Conservation (phyloP, 371 early-diverging fungal genomes). For the Mucor velutinosus region DNA sequence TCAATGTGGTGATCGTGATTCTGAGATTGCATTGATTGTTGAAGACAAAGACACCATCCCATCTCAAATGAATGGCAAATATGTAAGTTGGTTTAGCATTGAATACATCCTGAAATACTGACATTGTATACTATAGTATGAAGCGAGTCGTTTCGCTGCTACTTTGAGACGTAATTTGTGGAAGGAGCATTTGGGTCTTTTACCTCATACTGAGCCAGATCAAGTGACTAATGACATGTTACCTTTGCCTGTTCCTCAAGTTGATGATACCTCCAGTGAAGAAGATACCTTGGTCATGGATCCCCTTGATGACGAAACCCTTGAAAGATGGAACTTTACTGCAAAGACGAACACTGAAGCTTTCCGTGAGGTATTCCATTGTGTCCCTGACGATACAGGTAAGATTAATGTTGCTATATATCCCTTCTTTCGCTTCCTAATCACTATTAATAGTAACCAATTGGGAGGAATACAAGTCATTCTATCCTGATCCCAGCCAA, state of each 20-base stretch:
- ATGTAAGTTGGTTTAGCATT: constrained; percentile 39
- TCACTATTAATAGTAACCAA: constrained; percentile 41
- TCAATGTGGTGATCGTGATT: constrained; percentile 88
- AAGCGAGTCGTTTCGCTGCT: constrained; percentile 71
- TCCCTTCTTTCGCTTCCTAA: background rate
- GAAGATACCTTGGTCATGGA: constrained; percentile 55
- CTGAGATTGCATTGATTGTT: constrained; percentile 85
- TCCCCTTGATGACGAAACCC: constrained; percentile 63
- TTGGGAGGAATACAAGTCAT: constrained; percentile 72
- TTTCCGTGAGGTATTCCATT: constrained; percentile 75
- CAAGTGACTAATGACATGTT: constrained; percentile 55
- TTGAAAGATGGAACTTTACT: constrained; percentile 52
- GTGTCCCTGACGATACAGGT: constrained; percentile 76
- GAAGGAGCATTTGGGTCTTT: constrained; percentile 83
- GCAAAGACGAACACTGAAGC: constrained; percentile 64
- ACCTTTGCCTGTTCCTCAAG: constrained; percentile 49
- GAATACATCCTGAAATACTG: background rate
- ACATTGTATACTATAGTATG: constrained; percentile 32
- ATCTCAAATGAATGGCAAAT: constrained; percentile 74
- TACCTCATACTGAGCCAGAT: constrained; percentile 50
- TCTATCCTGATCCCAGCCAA: constrained; percentile 53
- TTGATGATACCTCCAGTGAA: constrained; percentile 33
- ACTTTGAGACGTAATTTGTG: constrained; percentile 78
- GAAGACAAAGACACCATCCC: constrained; percentile 74
- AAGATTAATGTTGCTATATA: constrained; percentile 5